Percentiles rank a stretch among this genome's conserved stretches.
Conservation (phyloP, 257 asterid species). For the Penstemon barbatus region DNA sequence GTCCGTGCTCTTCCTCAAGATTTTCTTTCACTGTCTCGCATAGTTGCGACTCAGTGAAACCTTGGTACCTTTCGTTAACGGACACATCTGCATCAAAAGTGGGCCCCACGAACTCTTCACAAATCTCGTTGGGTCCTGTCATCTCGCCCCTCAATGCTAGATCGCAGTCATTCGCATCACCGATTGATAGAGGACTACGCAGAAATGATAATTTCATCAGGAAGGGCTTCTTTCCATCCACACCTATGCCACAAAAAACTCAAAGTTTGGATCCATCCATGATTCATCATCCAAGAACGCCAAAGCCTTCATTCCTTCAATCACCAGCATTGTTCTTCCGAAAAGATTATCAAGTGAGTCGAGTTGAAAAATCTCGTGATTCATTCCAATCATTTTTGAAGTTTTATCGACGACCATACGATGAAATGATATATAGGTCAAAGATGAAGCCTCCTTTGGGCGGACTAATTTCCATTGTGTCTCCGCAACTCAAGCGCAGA, state of each 20-base stretch:
- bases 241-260: slow-evolving; percentile 90
- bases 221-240: slow-evolving; percentile 74
- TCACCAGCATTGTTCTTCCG: slow-evolving; percentile 82
- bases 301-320: slow-evolving; percentile 75
- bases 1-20: slow-evolving; percentile 80
- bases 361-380: slow-evolving; percentile 52
- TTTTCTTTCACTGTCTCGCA: slow-evolving; percentile 89
- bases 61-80: slow-evolving; percentile 76
- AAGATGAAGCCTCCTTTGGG: slow-evolving; percentile 91
- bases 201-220: slow-evolving; percentile 32
- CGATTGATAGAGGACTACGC: slow-evolving; percentile 59
- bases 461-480: slow-evolving; percentile 80
- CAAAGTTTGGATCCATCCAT: slow-evolving; percentile 52
- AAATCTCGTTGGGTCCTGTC: slow-evolving; percentile 46
- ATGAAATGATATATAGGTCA: slow-evolving; percentile 87
- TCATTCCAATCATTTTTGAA: slow-evolving; percentile 60
- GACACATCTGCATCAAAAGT: slow-evolving; percentile 62
- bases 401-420: slow-evolving; percentile 79
- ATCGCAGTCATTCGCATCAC: slow-evolving; percentile 90
- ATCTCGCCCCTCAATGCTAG: slow-evolving; percentile 82
- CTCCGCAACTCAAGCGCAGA: slow-evolving; percentile 63
- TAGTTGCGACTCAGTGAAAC: slow-evolving; percentile 77
- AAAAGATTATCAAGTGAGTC: slow-evolving; percentile 44
- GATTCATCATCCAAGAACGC: slow-evolving; percentile 65
- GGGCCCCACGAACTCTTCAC: slow-evolving; percentile 49